A percentile compares a stretch with the other conserved stretches of the same genome.
These are phyloP conservation scores for Cutaneotrichosporon cutaneum DNA, from an alignment of 1,284 basidiomycete genomes.

Conservation along the genomic window DNA sequence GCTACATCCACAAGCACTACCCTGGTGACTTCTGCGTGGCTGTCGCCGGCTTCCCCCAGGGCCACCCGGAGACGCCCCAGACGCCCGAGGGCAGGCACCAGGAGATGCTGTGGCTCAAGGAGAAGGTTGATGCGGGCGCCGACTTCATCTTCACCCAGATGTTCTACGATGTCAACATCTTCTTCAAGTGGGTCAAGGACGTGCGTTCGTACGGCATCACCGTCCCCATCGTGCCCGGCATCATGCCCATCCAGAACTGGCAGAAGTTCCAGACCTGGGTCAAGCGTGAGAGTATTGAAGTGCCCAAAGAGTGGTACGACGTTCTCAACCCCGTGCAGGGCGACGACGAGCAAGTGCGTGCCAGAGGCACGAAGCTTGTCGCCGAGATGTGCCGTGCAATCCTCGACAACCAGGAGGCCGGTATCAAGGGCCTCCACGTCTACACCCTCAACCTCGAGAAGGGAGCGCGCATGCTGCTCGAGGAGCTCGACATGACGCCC, in stretches of 20 bases:
- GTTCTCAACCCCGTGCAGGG: conserved; percentile 86
- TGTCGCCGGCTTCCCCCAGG: conserved; percentile 85
- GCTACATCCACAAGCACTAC: conserved; percentile 75
- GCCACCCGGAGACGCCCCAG: conserved; percentile 62
- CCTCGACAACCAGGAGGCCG: conserved; percentile 68
- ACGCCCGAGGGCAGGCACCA: conserved; percentile 52
- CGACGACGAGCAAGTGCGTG: conserved; percentile 84
- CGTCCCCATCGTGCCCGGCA: conserved; percentile 84
- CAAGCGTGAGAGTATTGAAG: conserved; percentile 76
- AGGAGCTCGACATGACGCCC: conserved; percentile 80
- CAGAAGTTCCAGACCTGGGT: conserved; percentile 94
- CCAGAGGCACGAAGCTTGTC: conserved; percentile 81
- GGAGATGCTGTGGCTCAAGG: conserved; percentile 83
- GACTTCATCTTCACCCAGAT: conserved; percentile 96
- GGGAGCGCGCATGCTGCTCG: conserved; percentile 86
- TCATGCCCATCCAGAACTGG: conserved; percentile 98
- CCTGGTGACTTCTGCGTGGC: conserved; percentile 93
- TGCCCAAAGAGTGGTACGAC: conserved; percentile 78
- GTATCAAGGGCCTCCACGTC: conserved; percentile 85
- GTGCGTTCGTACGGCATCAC: conserved; percentile 84
- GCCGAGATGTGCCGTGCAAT: conserved; percentile 83
- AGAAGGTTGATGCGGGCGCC: conserved; percentile 91
- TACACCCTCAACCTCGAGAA: conserved; percentile 99
- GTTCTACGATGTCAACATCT: conserved; percentile 90
- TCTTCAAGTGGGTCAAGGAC: conserved; percentile 78